These are phyloP conservation scores for Suhomyces sp. DNA, from an alignment of 805 yeast species.

Conservation along the genomic window DNA sequence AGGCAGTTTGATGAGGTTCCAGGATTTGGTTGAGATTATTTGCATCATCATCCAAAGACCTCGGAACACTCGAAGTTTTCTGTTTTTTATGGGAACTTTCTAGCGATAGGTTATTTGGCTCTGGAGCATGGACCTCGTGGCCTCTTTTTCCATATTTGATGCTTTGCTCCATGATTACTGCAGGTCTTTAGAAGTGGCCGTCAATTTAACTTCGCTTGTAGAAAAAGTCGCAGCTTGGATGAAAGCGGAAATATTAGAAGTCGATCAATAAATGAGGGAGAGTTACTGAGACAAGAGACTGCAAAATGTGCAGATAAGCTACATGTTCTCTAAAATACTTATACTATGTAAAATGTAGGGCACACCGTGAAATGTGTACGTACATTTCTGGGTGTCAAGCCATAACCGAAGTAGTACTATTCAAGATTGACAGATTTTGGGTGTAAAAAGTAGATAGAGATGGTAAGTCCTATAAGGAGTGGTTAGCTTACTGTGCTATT, in stretches of 20 bases:
- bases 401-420: background rate
- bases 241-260: background rate
- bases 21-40: background rate
- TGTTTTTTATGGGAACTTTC: constrained; percentile 5
- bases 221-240: background rate
- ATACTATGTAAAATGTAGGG: background rate
- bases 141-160: constrained; percentile 9
- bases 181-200: background rate
- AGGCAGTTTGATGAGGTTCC: background rate
- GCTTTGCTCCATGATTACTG: constrained; percentile 1
- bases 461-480: background rate
- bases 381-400: background rate
- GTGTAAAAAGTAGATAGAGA: background rate
- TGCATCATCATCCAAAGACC: constrained; percentile 2
- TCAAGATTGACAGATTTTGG: background rate
- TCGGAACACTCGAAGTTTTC: constrained; percentile 1
- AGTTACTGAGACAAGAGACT: background rate
- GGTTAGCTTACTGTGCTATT: too few species aligned
- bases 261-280: background rate
- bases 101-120: constrained; percentile 10
- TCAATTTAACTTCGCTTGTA: background rate
- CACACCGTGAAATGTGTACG: too few species aligned
- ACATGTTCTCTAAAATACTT: background rate
- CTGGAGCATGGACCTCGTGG: constrained; percentile 14
- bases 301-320: background rate